phyloP scores from a whole-genome alignment of 768 basidiomycete species.

The Suillus variegatus region DNA sequence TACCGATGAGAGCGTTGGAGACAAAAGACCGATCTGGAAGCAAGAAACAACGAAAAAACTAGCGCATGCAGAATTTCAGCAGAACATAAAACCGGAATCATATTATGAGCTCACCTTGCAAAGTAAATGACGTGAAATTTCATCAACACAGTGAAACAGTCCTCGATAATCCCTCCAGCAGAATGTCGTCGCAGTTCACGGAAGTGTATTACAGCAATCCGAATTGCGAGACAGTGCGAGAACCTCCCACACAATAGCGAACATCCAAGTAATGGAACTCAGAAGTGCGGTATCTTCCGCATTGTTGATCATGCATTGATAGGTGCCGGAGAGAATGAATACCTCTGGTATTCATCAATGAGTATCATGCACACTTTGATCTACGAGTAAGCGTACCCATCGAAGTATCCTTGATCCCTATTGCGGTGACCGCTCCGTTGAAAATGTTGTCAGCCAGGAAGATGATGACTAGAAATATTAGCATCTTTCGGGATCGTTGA shows the following conservation, averaged over 20 bases:
- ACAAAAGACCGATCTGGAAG: not conserved
- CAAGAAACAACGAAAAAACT: not conserved
- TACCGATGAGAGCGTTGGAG: not conserved
- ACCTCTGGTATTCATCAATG: not conserved
- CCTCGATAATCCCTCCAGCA: not conserved
- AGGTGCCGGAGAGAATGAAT: not conserved
- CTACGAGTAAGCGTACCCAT: not conserved
- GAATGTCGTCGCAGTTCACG: not conserved
- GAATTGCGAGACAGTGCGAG: not conserved
- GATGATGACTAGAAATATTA: no score
- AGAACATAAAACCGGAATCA: not conserved
- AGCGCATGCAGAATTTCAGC: not conserved
- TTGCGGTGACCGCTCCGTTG: not conserved
- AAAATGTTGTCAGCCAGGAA: no score
- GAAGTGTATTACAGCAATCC: not conserved
- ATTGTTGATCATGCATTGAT: not conserved
- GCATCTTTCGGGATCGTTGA: no score
- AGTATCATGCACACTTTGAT: not conserved
- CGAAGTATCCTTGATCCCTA: not conserved
- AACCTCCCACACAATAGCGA: not conserved
- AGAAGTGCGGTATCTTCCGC: not conserved
- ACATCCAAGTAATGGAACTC: not conserved
- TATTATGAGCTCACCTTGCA: not conserved
- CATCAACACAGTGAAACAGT: not conserved
- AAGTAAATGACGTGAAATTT: not conserved